A percentile compares a stretch with the other conserved stretches of the same genome.
phyloP scores from a whole-genome alignment of 257 asterid genomes.

The Solanum verrucosum region DNA sequence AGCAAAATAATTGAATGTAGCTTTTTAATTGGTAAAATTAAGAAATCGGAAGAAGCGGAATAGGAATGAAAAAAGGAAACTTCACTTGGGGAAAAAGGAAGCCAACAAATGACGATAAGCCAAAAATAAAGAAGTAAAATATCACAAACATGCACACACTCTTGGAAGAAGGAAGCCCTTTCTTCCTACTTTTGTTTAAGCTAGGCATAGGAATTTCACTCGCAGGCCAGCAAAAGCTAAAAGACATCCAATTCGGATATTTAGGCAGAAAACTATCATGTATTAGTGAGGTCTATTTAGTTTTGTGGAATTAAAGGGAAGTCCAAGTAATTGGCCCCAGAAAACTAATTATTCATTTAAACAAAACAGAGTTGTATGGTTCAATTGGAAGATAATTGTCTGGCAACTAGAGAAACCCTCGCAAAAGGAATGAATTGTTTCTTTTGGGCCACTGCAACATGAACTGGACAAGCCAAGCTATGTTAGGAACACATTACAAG shows the following conservation, averaged over 20 bases:
- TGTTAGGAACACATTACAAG: conserved; percentile 4
- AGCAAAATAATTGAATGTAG: not conserved
- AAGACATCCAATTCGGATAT: not conserved
- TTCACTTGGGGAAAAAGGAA: not conserved
- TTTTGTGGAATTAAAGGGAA: not conserved
- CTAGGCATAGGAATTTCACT: not conserved
- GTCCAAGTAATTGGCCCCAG: not conserved
- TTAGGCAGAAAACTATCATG: not conserved
- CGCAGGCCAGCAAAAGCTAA: not conserved
- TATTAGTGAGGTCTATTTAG: not conserved
- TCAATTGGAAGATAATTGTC: not conserved
- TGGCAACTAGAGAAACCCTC: not conserved
- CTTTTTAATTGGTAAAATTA: not conserved
- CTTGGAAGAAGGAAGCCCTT: not conserved
- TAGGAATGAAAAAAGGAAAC: not conserved
- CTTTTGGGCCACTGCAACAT: not conserved
- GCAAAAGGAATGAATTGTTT: not conserved
- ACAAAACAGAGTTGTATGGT: not conserved
- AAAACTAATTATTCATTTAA: not conserved
- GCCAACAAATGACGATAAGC: not conserved
- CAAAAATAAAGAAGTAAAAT: not conserved
- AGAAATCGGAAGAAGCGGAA: not conserved
- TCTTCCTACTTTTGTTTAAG: not conserved
- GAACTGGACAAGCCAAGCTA: not conserved
- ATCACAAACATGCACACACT: not conserved